phyloP scores from a whole-genome alignment of 306 rosid species.

The Cucurbita argyrosperma region DNA sequence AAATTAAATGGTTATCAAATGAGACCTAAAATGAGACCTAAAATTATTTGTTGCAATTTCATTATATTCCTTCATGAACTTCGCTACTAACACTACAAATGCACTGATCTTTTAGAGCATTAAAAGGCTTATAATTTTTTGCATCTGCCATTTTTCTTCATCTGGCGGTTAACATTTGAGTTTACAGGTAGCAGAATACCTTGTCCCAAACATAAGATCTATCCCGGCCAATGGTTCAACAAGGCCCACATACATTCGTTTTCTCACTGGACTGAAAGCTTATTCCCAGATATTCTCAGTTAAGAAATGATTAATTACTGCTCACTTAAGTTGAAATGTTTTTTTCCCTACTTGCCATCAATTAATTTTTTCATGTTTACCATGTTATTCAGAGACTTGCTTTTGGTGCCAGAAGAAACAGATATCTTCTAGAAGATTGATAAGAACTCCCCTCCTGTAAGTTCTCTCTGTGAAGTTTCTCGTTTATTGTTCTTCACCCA shows the following conservation, averaged over 20 bases:
- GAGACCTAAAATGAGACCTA: too few species aligned
- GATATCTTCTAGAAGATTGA: constrained; percentile 66
- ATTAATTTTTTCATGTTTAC: constrained; percentile 1
- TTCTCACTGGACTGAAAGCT: constrained; percentile 87
- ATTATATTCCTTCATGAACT: neutral
- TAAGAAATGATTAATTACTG: constrained; percentile 19
- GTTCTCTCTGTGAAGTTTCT: neutral
- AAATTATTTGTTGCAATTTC: neutral
- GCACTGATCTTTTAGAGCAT: neutral
- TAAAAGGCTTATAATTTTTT: neutral
- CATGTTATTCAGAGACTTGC: constrained; percentile 55
- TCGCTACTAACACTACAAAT: neutral
- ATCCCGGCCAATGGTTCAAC: constrained; percentile 40
- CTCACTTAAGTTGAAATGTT: neutral
- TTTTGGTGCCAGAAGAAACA: constrained; percentile 93
- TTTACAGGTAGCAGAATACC: constrained; percentile 69
- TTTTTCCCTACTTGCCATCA: neutral
- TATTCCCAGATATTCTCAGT: constrained; percentile 89
- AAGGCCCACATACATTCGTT: constrained; percentile 75
- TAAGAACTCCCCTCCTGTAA: neutral
- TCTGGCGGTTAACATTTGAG: neutral
- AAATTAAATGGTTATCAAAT: too few species aligned
- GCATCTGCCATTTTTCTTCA: neutral
- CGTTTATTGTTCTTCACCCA: neutral
- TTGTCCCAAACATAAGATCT: constrained; percentile 80